Base-by-base conservation (phyloP, 1,284 basidiomycete genomes). In the Sporisorium graminicola region DNA sequence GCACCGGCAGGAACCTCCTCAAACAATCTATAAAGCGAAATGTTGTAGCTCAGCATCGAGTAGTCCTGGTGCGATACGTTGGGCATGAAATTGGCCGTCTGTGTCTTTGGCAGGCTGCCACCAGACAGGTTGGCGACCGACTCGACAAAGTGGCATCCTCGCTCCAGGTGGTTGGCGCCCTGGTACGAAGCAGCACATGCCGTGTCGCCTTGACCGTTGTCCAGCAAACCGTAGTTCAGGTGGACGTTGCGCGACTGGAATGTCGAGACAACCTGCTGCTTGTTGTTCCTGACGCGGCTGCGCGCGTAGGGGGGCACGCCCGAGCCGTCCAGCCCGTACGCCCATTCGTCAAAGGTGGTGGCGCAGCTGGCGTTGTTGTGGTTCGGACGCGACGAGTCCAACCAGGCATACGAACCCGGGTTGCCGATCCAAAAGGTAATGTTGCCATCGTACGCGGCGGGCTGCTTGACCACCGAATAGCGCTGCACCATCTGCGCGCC, bases 171-270 rank as follows among this genome's bases (percentile, higher is more conserved):
- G 65, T 78, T 82, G n/a, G 71, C 67, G 20, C 82, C 82, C 54
- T 83, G 82, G 24, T 55, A 52, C 20, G 59, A 44, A 5, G 79
- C 81, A 33, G 65, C 58, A 62, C 82, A 82, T n/a, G 73, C 40
- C n/a, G 79, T 80, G 61, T 81, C 81, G 20, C 80, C 81, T 31
- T 73, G 65, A 26, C 82, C 82, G 44, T 84, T 84, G 63, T 85
- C 83, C 12, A 78, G 58, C 13, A 85, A 50, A 5, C 72, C 83
- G 5, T 79, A 65, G 42, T 75, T 79, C 58, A 78, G 80, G 63
- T 81, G 77, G 16, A 85, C 71, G 27, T 73, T 78, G 24, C 82
- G 74, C 22, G 50, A 47, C 12, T 37, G 56, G 68, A 74, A 85
- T 2, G 63, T 61, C 2, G 66, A 40, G 12, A 82, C 27, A 12